phyloP scores from a whole-genome alignment of 2,329 filamentous ascomycete genomes.

The Colletotrichum ledebouriae region DNA sequence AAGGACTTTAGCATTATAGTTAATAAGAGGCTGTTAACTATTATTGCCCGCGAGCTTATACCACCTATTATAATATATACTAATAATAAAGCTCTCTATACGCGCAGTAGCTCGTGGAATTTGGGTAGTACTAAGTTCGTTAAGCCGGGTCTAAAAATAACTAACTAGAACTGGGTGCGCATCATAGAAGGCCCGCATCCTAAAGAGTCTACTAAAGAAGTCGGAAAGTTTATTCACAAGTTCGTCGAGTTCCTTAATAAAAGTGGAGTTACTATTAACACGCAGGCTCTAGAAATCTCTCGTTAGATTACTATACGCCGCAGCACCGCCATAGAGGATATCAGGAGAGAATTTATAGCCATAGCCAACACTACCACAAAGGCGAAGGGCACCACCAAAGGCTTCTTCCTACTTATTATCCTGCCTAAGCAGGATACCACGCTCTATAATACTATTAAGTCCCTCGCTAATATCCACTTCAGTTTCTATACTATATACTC shows the following conservation, averaged over 20 bases:
- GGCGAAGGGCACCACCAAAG: constrained; percentile 36
- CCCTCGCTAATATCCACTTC: constrained; percentile 71
- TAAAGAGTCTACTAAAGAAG: neutral
- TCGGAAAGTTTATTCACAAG: constrained; percentile 45
- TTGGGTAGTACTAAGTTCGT: constrained; percentile 70
- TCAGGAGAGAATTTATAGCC: neutral
- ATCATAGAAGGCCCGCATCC: constrained; percentile 45
- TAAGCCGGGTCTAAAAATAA: constrained; percentile 60
- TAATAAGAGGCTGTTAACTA: constrained; percentile 73
- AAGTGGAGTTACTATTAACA: constrained; percentile 55
- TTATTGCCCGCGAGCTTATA: constrained; percentile 76
- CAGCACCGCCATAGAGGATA: neutral
- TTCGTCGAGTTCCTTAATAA: constrained; percentile 55
- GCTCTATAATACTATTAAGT: constrained; percentile 77
- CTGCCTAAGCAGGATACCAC: constrained; percentile 64
- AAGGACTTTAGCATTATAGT: constrained; percentile 74
- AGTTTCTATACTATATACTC: constrained; percentile 80
- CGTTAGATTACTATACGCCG: neutral
- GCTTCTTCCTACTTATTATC: constrained; percentile 71
- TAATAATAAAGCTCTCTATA: constrained; percentile 47
- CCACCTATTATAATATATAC: constrained; percentile 73
- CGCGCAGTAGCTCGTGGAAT: constrained; percentile 76
- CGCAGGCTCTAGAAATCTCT: neutral
- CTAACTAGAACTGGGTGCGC: constrained; percentile 65
- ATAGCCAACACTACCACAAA: constrained; percentile 42